Evolutionary conservation across 371 early-diverging fungal species (phyloP).

Genomic region (Thermomucor indicae-seudaticae): DNA sequence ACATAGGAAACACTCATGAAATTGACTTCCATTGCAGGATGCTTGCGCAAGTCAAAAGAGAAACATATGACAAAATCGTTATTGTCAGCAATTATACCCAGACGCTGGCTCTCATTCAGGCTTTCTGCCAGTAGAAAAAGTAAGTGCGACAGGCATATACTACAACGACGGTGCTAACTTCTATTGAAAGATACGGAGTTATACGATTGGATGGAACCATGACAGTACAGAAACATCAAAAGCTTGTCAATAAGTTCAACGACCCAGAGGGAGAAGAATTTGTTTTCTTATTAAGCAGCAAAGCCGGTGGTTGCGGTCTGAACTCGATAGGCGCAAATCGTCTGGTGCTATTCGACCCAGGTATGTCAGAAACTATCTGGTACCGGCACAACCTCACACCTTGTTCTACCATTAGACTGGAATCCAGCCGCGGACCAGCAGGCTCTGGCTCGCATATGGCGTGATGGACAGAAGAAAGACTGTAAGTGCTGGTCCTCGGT

Average conservation of each 20-base stretch:
- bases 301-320: slow-evolving; percentile 98
- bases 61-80: slow-evolving; percentile 91
- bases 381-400: not conserved
- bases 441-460: slow-evolving; percentile 94
- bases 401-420: slow-evolving; percentile 50
- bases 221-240: slow-evolving; percentile 84
- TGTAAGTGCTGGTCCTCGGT: slow-evolving; percentile 36
- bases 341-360: slow-evolving; percentile 90
- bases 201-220: slow-evolving; percentile 93
- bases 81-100: slow-evolving; percentile 97
- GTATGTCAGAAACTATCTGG: slow-evolving; percentile 15
- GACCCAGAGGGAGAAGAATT: slow-evolving; percentile 82
- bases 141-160: slow-evolving; percentile 23
- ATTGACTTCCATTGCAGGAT: slow-evolving; percentile 29
- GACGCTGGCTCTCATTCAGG: slow-evolving; percentile 93
- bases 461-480: slow-evolving; percentile 95
- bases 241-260: slow-evolving; percentile 94
- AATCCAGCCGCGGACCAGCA: slow-evolving; percentile 81
- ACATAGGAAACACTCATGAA: slow-evolving; percentile 1
- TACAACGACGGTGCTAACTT: not conserved
- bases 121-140: slow-evolving; percentile 71
- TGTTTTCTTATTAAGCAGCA: slow-evolving; percentile 92
- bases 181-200: slow-evolving; percentile 55
- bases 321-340: slow-evolving; percentile 97
- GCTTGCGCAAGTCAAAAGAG: slow-evolving; percentile 65